Percentiles rank a stretch among this genome's conserved stretches.
These are phyloP conservation scores for Echium plantagineum DNA, from an alignment of 257 asterid genomes.

Conservation along the genomic window DNA sequence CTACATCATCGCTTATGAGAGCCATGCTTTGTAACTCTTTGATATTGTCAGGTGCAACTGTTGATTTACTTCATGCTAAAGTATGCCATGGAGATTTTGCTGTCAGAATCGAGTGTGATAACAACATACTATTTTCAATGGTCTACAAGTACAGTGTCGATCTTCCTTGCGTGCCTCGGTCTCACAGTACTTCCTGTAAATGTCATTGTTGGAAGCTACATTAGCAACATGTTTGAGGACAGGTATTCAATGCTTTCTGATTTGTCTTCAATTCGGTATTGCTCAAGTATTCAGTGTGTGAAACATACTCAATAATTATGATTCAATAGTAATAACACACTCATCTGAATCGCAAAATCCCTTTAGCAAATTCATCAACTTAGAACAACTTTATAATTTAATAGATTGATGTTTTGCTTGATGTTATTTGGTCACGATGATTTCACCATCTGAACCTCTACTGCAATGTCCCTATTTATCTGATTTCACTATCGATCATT, in stretches of 20 bases:
- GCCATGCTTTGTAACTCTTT: constrained; percentile 4
- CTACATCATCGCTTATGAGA: background rate
- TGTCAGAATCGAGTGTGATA: constrained; percentile 91
- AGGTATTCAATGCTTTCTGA: constrained; percentile 36
- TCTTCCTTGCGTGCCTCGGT: constrained; percentile 88
- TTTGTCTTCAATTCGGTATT: background rate
- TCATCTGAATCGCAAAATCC: background rate
- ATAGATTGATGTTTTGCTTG: background rate
- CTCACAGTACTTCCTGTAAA: constrained; percentile 90
- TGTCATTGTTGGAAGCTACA: constrained; percentile 74
- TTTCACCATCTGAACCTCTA: too few relatives aligned
- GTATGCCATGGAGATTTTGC: constrained; percentile 90
- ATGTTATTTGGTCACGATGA: too few relatives aligned
- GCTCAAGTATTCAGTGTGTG: background rate
- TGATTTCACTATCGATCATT: constrained; percentile 1
- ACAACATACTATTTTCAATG: constrained; percentile 79
- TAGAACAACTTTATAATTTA: too few relatives aligned
- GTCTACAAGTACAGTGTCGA: constrained; percentile 79
- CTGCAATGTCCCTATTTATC: background rate
- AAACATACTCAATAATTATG: background rate
- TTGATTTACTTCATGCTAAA: constrained; percentile 96
- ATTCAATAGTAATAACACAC: background rate
- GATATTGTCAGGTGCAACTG: constrained; percentile 72
- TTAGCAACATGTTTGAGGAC: constrained; percentile 94
- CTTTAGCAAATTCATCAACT: background rate